Evolutionary conservation across 192 early-diverging fungal genomes (phyloP).

Genomic region (Gamsiella multidivaricata): DNA sequence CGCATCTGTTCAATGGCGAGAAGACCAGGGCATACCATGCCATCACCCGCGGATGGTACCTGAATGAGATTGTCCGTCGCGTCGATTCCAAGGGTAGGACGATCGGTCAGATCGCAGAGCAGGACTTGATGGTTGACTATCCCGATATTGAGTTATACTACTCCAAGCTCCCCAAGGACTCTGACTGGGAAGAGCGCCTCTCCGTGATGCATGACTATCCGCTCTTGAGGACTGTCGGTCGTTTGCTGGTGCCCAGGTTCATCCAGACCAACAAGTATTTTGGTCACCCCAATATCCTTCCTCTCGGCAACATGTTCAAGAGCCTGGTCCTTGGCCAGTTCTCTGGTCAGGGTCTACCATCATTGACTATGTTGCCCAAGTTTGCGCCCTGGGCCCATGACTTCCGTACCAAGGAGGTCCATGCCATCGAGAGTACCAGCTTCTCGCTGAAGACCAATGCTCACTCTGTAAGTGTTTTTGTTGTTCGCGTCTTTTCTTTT

Average conservation of each 20-base stretch:
- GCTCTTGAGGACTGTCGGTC: constrained; percentile 56
- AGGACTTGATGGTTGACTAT: constrained; percentile 68
- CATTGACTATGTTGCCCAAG: constrained; percentile 3
- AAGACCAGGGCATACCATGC: constrained; percentile 68
- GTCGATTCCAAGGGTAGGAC: constrained; percentile 68
- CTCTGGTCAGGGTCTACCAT: neutral
- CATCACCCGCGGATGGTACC: constrained; percentile 75
- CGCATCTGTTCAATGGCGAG: constrained; percentile 72
- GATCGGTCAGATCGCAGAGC: constrained; percentile 65
- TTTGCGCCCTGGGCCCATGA: constrained; percentile 8
- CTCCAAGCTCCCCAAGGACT: constrained; percentile 37
- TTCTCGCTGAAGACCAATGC: constrained; percentile 50
- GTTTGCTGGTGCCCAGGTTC: constrained; percentile 57
- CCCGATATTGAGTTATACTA: constrained; percentile 67
- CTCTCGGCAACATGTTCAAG: constrained; percentile 21
- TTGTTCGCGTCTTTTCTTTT: neutral
- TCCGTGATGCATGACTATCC: constrained; percentile 62
- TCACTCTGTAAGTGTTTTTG: constrained; percentile 42
- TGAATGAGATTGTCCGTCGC: constrained; percentile 78
- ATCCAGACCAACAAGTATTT: constrained; percentile 28
- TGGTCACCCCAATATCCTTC: constrained; percentile 10
- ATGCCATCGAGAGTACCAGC: constrained; percentile 35
- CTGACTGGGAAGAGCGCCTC: constrained; percentile 53
- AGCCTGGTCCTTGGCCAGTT: neutral
- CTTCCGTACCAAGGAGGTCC: constrained; percentile 36